phyloP scores from a whole-genome alignment of 495 filamentous ascomycete species.

The Lichenothelia convexa region DNA sequence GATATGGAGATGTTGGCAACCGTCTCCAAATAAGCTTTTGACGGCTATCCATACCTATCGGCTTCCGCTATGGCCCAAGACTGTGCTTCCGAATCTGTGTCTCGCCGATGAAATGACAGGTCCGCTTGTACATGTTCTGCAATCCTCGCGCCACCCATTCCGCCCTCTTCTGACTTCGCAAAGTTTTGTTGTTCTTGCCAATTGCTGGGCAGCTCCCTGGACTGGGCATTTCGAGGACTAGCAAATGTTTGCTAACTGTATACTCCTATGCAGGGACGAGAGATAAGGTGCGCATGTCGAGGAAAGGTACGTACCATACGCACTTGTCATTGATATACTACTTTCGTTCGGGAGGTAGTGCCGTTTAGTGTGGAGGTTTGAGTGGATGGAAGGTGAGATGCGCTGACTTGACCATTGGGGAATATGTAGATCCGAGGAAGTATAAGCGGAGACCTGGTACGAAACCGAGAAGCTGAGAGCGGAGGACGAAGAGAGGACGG shows the following conservation, averaged over 20 bases:
- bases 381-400: not conserved
- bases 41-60: too few relatives aligned
- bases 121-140: too few relatives aligned
- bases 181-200: too few relatives aligned
- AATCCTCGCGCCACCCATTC: too few relatives aligned
- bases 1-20: too few relatives aligned
- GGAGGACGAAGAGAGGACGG: not conserved
- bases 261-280: not conserved
- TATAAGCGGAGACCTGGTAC: constrained; percentile 30
- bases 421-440: constrained; percentile 42
- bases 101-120: too few relatives aligned
- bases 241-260: not conserved
- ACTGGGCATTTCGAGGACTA: too few relatives aligned
- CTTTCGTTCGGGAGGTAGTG: not conserved
- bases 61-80: too few relatives aligned
- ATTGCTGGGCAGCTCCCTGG: too few relatives aligned
- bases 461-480: constrained; percentile 8
- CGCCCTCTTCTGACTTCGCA: too few relatives aligned
- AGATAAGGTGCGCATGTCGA: not conserved
- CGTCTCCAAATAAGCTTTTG: too few relatives aligned
- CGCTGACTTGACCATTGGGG: not conserved
- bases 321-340: not conserved
- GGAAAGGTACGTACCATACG: not conserved
- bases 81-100: too few relatives aligned
- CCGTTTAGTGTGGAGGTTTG: not conserved